Evolutionary conservation across 768 basidiomycete genomes (phyloP).

Genomic region (Chalciporus pseudorubinellus): DNA sequence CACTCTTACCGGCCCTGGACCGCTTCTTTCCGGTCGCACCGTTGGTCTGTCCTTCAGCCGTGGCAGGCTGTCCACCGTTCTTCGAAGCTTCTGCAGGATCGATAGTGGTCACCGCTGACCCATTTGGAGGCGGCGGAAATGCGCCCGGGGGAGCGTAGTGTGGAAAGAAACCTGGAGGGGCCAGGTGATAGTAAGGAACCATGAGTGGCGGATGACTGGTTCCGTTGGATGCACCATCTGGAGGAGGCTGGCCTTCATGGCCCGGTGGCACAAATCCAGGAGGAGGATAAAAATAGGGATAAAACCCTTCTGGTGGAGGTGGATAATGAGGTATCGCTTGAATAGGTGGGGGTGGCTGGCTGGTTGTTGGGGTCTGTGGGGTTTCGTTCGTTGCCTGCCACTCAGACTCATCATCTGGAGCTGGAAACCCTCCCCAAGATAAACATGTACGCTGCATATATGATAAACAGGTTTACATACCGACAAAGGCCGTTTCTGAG

Average conservation of each 20-base stretch:
- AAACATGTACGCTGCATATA: slow-evolving; percentile 6
- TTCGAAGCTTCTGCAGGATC: slow-evolving; percentile 26
- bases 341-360: slow-evolving; percentile 27
- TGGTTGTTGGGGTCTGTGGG: slow-evolving; percentile 12
- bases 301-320: slow-evolving; percentile 40
- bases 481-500: slow-evolving; percentile 21
- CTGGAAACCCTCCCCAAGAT: slow-evolving; percentile 14
- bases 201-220: slow-evolving; percentile 29
- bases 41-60: slow-evolving; percentile 15
- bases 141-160: slow-evolving; percentile 31
- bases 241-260: slow-evolving; percentile 35
- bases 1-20: slow-evolving; percentile 28
- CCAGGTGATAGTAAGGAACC: slow-evolving; percentile 37
- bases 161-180: slow-evolving; percentile 41
- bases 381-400: slow-evolving; percentile 31
- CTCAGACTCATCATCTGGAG: slow-evolving; percentile 29
- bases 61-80: slow-evolving; percentile 20
- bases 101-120: slow-evolving; percentile 24
- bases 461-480: slow-evolving; percentile 11
- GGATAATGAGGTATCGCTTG: slow-evolving; percentile 31
- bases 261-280: slow-evolving; percentile 40
- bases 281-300: slow-evolving; percentile 42
- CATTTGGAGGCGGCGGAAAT: slow-evolving; percentile 32
- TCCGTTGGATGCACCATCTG: slow-evolving; percentile 33
- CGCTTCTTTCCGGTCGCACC: slow-evolving; percentile 29